phyloP scores from a whole-genome alignment of 305 asterid species.

The Fraxinus greggii region DNA sequence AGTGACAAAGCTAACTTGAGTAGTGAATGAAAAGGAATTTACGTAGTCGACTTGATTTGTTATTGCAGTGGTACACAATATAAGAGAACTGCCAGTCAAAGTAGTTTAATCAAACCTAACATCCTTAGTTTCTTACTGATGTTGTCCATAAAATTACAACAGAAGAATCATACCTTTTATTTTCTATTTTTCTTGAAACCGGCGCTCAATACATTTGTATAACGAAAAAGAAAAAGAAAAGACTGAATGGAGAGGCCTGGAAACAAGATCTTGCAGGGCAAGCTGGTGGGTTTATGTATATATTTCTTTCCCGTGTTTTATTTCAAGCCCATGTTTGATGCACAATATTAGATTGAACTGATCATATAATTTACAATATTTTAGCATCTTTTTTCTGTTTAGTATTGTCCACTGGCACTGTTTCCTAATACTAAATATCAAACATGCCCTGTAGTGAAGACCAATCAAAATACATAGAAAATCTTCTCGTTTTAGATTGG shows the following conservation, averaged over 20 bases:
- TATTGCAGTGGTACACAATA: neutral
- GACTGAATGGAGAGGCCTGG: slow-evolving; percentile 24
- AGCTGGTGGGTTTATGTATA: slow-evolving; percentile 33
- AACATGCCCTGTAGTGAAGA: neutral
- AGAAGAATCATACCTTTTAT: neutral
- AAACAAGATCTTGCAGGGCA: slow-evolving; percentile 33
- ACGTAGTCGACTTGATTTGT: neutral
- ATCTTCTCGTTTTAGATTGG: neutral
- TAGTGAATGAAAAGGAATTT: neutral
- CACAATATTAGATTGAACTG: neutral
- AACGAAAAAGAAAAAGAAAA: neutral
- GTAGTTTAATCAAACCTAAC: neutral
- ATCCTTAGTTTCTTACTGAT: neutral
- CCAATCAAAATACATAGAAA: neutral
- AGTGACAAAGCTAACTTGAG: neutral
- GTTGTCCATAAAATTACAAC: neutral
- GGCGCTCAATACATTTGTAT: neutral
- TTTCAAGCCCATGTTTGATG: neutral
- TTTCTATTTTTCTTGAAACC: neutral
- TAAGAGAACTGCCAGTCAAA: neutral
- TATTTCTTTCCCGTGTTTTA: neutral
- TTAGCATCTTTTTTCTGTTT: neutral
- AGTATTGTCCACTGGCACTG: neutral
- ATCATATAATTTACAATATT: neutral
- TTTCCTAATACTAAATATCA: neutral